Evolutionary conservation across 2,329 filamentous ascomycete genomes (phyloP), one percentile per base, ranked within the genome.

Genomic region (Fusarium avenaceum): DNA sequence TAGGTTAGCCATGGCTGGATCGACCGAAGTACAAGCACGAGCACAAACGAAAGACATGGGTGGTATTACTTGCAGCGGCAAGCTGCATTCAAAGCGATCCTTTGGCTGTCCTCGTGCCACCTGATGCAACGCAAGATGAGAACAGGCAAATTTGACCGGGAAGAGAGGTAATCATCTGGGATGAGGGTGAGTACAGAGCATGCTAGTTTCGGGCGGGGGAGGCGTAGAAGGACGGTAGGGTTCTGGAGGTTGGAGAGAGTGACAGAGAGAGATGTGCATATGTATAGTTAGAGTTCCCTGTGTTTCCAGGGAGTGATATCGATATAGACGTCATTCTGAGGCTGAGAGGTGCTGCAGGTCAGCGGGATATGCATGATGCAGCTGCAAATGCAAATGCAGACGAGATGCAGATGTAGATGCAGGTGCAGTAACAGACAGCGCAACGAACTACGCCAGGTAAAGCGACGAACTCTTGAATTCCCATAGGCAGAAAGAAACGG

Each of bases 11-110:
- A 22, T 57, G 53, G 46, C 28, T 57, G 53, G 47, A 53, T 53
- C 53, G 47, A 43, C 46, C 30, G 24, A 56, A 38, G 43, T 22
- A 38, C 22, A 56, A 24, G 33, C 24, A 49, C 54, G 58, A 51
- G 20, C 30, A 62, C 32, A 42, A n/a, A 24, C 22, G 35, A 47
- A 26, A 62, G 33, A 19, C 52, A 65, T 51, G 71, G 57, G 38
- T 57, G 48, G 54, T 57, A 70, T 71, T 66, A 61, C 71, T 63
- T 66, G 71, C 71, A 73, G 71, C 71, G 71, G 71, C 57, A 72
- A 60, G 55, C 54, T 69, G 69, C 71, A 72, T 69, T 72, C 59
- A 50, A 64, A 67, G 63, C 42, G 48, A 64, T 65, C 32, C 60
- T 65, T 49, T 54, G 60, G 39, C 46, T 70, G 71, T 54, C 70